phyloP scores from a whole-genome alignment of 2,329 filamentous ascomycete genomes.

The Xylariomycetidae sp. region DNA sequence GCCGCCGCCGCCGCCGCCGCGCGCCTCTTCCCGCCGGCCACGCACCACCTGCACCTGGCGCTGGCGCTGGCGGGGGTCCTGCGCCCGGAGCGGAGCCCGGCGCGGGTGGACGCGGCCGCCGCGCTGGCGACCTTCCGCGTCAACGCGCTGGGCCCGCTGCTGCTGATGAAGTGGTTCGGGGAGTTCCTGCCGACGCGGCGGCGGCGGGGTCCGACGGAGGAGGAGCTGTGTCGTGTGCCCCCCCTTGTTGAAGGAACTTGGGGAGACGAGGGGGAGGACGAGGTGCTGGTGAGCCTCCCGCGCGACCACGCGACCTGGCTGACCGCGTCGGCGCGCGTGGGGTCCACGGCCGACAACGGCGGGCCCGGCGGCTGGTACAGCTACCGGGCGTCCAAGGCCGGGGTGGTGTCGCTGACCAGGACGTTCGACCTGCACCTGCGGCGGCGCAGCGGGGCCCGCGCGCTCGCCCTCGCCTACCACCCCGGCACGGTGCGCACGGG shows the following conservation, averaged over 20 bases:
- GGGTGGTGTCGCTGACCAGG: slow-evolving; percentile 64
- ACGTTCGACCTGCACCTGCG: slow-evolving; percentile 64
- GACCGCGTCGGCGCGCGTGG: slow-evolving; percentile 74
- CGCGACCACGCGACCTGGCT: slow-evolving; percentile 58
- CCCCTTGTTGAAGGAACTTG: too few species aligned
- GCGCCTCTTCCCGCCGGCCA: slow-evolving; percentile 42
- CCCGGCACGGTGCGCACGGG: slow-evolving; percentile 76
- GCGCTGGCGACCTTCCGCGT: slow-evolving; percentile 66
- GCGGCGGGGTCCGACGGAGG: slow-evolving; percentile 17
- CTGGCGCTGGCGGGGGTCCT: slow-evolving; percentile 66
- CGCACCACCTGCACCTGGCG: slow-evolving; percentile 55
- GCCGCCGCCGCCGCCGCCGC: slow-evolving; percentile 47
- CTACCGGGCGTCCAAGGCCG: slow-evolving; percentile 72
- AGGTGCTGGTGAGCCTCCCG: slow-evolving; percentile 31
- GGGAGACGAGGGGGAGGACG: too few species aligned
- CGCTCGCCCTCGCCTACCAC: slow-evolving; percentile 65
- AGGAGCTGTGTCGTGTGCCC: too few species aligned
- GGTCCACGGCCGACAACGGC: slow-evolving; percentile 64
- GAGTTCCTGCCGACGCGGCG: slow-evolving; percentile 57
- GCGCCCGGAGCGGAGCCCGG: slow-evolving; percentile 64
- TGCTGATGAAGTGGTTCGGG: slow-evolving; percentile 71
- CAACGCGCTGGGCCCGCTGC: slow-evolving; percentile 67
- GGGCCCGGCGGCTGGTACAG: slow-evolving; percentile 79
- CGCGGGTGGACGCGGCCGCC: slow-evolving; percentile 53
- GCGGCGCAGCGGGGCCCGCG: slow-evolving; percentile 51